These are phyloP conservation scores for Xylariomycetidae sp. DNA, from an alignment of 2,329 filamentous ascomycete genomes.

Conservation along the genomic window DNA sequence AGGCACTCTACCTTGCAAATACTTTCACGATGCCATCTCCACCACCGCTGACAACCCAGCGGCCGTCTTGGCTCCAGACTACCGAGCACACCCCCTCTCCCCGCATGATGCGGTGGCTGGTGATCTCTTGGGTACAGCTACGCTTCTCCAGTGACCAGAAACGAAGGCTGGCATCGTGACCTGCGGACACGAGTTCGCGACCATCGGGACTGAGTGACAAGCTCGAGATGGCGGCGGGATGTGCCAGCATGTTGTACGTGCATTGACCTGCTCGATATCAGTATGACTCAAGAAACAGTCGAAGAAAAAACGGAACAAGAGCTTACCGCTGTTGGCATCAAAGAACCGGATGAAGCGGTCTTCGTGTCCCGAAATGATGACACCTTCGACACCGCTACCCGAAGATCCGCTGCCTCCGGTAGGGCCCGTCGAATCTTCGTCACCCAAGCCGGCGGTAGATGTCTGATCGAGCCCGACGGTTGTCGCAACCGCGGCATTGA, in stretches of 20 bases:
- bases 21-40: conserved; percentile 97
- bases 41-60: conserved; percentile 90
- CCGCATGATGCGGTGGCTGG: conserved; percentile 87
- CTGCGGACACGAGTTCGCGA: conserved; percentile 88
- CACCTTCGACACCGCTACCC: conserved; percentile 79
- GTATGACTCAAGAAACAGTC: neutral
- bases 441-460: conserved; percentile 56
- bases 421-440: conserved; percentile 74
- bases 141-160: conserved; percentile 98
- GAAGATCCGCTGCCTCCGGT: conserved; percentile 65
- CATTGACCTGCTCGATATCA: conserved; percentile 72
- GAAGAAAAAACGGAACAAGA: neutral
- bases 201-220: conserved; percentile 91
- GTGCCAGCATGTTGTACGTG: conserved; percentile 97
- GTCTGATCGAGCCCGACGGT: conserved; percentile 74
- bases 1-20: conserved; percentile 63
- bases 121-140: conserved; percentile 92
- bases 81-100: conserved; percentile 93
- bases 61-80: conserved; percentile 91
- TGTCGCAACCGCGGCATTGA: conserved; percentile 88
- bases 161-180: conserved; percentile 89
- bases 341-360: conserved; percentile 96
- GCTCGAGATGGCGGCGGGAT: conserved; percentile 87
- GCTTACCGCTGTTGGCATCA: conserved; percentile 96
- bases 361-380: conserved; percentile 94